A percentile compares a stretch with the other conserved stretches of the same genome.
These are phyloP conservation scores for Alternaria sp. DNA, from an alignment of 2,329 filamentous ascomycete species.

Conservation along the genomic window DNA sequence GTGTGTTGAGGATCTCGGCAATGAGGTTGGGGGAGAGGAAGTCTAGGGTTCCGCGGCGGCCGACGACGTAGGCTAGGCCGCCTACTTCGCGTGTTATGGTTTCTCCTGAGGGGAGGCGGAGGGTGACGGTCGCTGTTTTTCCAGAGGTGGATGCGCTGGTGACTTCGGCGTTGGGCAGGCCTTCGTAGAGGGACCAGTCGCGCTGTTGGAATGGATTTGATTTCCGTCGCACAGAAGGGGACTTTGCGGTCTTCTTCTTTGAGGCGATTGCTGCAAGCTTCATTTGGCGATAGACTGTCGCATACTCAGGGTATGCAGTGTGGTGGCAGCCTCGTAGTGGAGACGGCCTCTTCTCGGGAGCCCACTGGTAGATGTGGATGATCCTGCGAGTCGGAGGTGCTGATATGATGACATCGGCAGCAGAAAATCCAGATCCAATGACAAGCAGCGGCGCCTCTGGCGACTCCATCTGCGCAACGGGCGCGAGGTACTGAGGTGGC, in stretches of 20 bases:
- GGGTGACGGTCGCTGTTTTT: slow-evolving; percentile 45
- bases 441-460: slow-evolving; percentile 57
- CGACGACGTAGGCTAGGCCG: slow-evolving; percentile 62
- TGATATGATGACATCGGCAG: slow-evolving; percentile 66
- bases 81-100: slow-evolving; percentile 55
- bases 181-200: slow-evolving; percentile 62
- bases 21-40: slow-evolving; percentile 58
- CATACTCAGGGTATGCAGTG: slow-evolving; percentile 68
- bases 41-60: slow-evolving; percentile 60
- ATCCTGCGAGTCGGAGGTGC: slow-evolving; percentile 58
- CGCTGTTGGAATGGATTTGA: slow-evolving; percentile 54
- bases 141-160: slow-evolving; percentile 41
- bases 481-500: slow-evolving; percentile 57
- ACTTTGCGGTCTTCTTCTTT: slow-evolving; percentile 23
- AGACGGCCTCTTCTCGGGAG: slow-evolving; percentile 61
- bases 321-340: slow-evolving; percentile 65
- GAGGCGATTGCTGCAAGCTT: slow-evolving; percentile 55
- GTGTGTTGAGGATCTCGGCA: slow-evolving; percentile 53
- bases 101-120: slow-evolving; percentile 53
- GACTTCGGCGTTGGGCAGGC: slow-evolving; percentile 61
- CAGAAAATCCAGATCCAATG: slow-evolving; percentile 67
- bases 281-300: slow-evolving; percentile 65
- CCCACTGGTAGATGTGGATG: slow-evolving; percentile 67
- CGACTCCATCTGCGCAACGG: slow-evolving; percentile 47
- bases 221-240: slow-evolving; percentile 40